phyloP scores from a whole-genome alignment of 202 grass and related monocot species.

The Carex arenaria region DNA sequence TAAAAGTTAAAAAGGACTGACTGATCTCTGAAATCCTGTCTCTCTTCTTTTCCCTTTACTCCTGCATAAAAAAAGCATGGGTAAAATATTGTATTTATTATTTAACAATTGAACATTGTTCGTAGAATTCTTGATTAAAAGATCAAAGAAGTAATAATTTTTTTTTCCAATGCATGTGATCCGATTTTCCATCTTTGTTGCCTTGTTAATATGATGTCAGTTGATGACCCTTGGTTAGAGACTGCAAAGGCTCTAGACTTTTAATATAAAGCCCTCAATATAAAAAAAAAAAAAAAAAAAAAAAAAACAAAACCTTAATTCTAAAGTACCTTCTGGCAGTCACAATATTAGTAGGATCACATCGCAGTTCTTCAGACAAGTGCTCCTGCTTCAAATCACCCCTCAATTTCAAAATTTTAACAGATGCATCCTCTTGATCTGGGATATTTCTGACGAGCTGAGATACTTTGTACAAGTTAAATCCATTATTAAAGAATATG shows the following conservation, averaged over 20 bases:
- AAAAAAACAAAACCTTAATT: background rate
- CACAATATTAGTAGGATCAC: background rate
- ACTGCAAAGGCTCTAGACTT: background rate
- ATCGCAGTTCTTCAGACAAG: background rate
- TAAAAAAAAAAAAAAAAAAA: no score
- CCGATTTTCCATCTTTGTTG: background rate
- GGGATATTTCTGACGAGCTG: slow-evolving; percentile 29
- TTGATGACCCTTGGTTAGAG: background rate
- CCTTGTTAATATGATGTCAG: background rate
- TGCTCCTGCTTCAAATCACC: slow-evolving; percentile 34
- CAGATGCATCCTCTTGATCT: slow-evolving; percentile 6
- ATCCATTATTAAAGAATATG: slow-evolving; percentile 52
- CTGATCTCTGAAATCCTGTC: background rate
- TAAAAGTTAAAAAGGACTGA: background rate
- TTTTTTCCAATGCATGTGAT: background rate
- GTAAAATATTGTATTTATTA: background rate
- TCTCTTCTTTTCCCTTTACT: slow-evolving; percentile 17
- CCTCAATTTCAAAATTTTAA: slow-evolving; percentile 28
- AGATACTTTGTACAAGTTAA: slow-evolving; percentile 43
- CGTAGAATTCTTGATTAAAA: background rate
- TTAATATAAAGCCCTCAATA: background rate
- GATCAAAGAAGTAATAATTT: background rate
- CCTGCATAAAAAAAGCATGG: background rate
- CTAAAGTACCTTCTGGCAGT: slow-evolving; percentile 8
- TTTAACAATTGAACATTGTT: background rate